Conservation (phyloP, 1,284 basidiomycete species). For the Acaromyces ingoldii region DNA sequence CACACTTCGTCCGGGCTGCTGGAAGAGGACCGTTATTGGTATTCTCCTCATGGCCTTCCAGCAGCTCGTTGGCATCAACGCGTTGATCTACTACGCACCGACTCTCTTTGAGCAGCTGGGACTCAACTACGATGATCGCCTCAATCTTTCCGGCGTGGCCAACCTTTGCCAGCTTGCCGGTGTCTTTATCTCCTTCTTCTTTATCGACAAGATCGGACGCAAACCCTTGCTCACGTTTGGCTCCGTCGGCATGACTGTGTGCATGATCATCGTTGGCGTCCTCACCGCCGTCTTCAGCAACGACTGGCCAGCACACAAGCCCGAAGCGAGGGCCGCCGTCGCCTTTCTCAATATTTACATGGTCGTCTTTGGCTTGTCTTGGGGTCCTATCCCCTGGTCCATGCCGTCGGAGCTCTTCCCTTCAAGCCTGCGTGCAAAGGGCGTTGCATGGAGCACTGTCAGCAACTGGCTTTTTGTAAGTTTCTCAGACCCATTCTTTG, state of each 20-base stretch:
- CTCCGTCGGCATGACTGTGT: constrained; percentile 10
- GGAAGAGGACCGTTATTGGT: constrained; percentile 14
- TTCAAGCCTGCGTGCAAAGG: constrained; percentile 39
- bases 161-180: constrained; percentile 21
- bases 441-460: constrained; percentile 41
- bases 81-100: constrained; percentile 28
- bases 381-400: constrained; percentile 22
- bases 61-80: constrained; percentile 25
- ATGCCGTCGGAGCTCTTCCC: constrained; percentile 44
- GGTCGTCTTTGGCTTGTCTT: constrained; percentile 10
- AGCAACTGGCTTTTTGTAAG: constrained; percentile 34
- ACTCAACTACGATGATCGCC: constrained; percentile 12
- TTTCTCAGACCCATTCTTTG: neutral
- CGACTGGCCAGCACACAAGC: constrained; percentile 14
- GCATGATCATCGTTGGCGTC: constrained; percentile 12
- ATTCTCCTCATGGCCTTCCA: constrained; percentile 24
- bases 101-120: constrained; percentile 26
- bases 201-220: constrained; percentile 19
- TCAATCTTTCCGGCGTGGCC: constrained; percentile 17
- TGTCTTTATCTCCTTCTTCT: constrained; percentile 18
- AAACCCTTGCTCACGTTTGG: constrained; percentile 17
- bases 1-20: constrained; percentile 11
- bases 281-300: constrained; percentile 5
- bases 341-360: constrained; percentile 11
- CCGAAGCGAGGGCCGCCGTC: constrained; percentile 18